A percentile compares a stretch with the other conserved stretches of the same genome.
Evolutionary conservation across 768 basidiomycete genomes (phyloP).

Genomic region (Hypholoma sublateritium): DNA sequence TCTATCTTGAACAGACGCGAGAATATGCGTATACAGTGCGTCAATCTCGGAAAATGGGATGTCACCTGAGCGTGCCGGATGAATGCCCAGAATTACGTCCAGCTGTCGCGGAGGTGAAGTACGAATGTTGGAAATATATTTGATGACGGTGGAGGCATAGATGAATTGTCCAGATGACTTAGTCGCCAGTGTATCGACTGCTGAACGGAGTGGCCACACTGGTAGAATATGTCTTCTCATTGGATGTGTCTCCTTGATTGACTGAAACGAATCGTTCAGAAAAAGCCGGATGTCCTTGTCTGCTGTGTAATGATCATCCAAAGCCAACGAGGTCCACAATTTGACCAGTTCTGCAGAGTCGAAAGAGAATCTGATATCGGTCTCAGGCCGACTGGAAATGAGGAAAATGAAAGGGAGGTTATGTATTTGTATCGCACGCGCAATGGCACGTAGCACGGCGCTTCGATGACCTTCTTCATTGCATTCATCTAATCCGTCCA

Average conservation of each 20-base stretch:
- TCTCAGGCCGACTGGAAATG: constrained; percentile 1
- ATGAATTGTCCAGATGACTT: background rate
- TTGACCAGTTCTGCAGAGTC: background rate
- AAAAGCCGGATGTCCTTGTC: background rate
- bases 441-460: background rate
- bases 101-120: background rate
- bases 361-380: background rate
- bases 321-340: background rate
- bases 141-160: background rate
- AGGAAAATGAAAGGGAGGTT: background rate
- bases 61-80: background rate
- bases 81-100: background rate
- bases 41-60: background rate
- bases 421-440: background rate
- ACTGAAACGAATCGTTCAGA: background rate
- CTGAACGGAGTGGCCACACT: background rate
- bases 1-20: too few relatives aligned
- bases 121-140: background rate
- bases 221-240: background rate
- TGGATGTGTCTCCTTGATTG: background rate
- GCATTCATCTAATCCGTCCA: constrained; percentile 4
- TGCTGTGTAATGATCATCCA: background rate
- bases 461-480: background rate
- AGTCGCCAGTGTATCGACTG: background rate
- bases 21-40: background rate